These are phyloP conservation scores for Wickerhamiella vanderwaltii DNA, from an alignment of 805 yeast species.

Conservation along the genomic window DNA sequence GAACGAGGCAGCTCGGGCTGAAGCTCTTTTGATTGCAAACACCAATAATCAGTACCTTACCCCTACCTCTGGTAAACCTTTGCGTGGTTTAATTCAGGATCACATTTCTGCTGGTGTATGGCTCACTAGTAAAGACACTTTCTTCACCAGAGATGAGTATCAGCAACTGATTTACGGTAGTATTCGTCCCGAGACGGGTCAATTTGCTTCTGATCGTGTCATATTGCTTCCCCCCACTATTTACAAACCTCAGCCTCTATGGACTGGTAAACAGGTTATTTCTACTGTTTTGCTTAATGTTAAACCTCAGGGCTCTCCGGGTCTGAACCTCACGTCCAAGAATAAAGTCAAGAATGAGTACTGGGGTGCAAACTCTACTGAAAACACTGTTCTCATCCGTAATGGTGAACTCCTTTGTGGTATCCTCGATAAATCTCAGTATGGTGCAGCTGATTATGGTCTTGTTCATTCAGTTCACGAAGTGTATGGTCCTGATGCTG, in stretches of 20 bases:
- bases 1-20: constrained; percentile 92
- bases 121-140: constrained; percentile 86
- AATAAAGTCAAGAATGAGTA: constrained; percentile 90
- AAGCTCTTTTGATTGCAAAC: constrained; percentile 87
- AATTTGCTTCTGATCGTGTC: constrained; percentile 47
- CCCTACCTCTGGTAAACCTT: constrained; percentile 96
- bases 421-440: constrained; percentile 92
- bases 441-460: constrained; percentile 97
- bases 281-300: constrained; percentile 84
- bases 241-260: constrained; percentile 71
- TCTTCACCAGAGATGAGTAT: constrained; percentile 81
- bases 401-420: constrained; percentile 86
- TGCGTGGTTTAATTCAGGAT: constrained; percentile 97
- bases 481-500: constrained; percentile 81
- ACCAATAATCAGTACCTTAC: constrained; percentile 96
- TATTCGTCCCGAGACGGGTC: constrained; percentile 95
- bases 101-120: constrained; percentile 98
- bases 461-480: constrained; percentile 93
- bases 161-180: constrained; percentile 91
- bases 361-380: constrained; percentile 80
- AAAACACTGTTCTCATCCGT: constrained; percentile 73
- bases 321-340: constrained; percentile 68
- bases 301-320: constrained; percentile 79
- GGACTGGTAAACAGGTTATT: constrained; percentile 98
- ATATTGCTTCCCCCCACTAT: constrained; percentile 83